These are phyloP conservation scores for Neopestalotiopsis sp. DNA, from an alignment of 2,329 filamentous ascomycete genomes.

Conservation along the genomic window DNA sequence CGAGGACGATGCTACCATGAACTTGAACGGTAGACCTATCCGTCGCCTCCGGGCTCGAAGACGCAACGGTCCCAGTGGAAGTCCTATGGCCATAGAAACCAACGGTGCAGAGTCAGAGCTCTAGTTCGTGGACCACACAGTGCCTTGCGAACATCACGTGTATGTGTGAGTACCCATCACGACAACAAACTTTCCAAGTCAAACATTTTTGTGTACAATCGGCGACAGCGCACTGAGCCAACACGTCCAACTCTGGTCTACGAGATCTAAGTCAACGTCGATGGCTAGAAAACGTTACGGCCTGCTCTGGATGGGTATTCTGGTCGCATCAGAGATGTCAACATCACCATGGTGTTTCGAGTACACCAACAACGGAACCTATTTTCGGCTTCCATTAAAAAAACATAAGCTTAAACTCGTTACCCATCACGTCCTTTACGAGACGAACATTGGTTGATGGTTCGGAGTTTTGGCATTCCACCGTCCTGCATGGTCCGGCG, in stretches of 20 bases:
- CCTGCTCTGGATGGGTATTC: neutral
- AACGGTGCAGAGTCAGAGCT: slow-evolving; percentile 65
- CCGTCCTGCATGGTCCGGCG: neutral
- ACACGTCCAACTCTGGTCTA: neutral
- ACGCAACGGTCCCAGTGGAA: slow-evolving; percentile 60
- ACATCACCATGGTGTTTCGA: neutral
- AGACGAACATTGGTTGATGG: neutral
- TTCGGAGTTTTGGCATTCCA: neutral
- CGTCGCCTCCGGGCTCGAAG: slow-evolving; percentile 48
- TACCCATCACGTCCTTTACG: neutral
- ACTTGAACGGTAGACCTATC: slow-evolving; percentile 46
- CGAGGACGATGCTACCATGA: slow-evolving; percentile 57
- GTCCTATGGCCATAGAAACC: slow-evolving; percentile 61
- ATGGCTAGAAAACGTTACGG: neutral
- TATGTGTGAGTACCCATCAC: neutral
- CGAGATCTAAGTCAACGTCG: neutral
- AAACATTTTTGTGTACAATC: neutral
- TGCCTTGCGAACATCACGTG: neutral
- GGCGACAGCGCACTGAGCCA: neutral
- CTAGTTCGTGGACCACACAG: slow-evolving; percentile 29
- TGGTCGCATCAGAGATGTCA: neutral
- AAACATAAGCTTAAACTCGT: neutral
- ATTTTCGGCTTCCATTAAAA: neutral
- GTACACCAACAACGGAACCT: neutral
- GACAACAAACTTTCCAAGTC: neutral